phyloP scores from a whole-genome alignment of 73 alveolate genomes.

The Stentor coeruleus region DNA sequence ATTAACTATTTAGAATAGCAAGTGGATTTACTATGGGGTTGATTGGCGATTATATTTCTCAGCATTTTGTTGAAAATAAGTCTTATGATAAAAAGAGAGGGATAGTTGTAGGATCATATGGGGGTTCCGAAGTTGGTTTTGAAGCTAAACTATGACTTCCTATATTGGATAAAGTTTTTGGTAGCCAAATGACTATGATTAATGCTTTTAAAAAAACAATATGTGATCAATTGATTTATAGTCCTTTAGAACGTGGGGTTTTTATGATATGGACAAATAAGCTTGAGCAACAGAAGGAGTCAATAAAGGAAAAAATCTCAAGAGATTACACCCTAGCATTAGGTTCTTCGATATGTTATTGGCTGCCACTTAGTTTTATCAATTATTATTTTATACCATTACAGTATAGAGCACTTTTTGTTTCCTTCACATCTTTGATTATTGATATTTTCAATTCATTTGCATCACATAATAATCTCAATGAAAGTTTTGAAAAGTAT shows the following conservation, averaged over 20 bases:
- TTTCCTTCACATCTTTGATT: not conserved
- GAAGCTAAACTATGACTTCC: not conserved
- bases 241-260: not conserved
- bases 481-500: too few relatives aligned
- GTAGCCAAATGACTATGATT: not conserved
- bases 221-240: not conserved
- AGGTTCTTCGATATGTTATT: not conserved
- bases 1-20: too few relatives aligned
- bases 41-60: not conserved
- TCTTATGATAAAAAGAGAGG: constrained; percentile 1
- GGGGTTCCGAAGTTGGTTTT: not conserved
- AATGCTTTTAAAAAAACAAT: not conserved
- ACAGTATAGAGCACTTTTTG: constrained; percentile 1
- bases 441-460: not conserved
- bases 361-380: not conserved
- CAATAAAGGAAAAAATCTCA: not conserved
- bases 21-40: not conserved
- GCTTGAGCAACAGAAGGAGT: not conserved
- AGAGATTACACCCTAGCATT: not conserved
- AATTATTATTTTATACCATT: not conserved
- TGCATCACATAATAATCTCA: constrained; percentile 3
- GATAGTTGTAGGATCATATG: not conserved
- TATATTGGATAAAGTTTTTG: not conserved
- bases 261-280: constrained; percentile 4
- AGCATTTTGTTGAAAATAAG: not conserved